Percentiles rank a stretch among this genome's conserved stretches.
phyloP scores from a whole-genome alignment of 345 rosid species.

The Murraya paniculata region DNA sequence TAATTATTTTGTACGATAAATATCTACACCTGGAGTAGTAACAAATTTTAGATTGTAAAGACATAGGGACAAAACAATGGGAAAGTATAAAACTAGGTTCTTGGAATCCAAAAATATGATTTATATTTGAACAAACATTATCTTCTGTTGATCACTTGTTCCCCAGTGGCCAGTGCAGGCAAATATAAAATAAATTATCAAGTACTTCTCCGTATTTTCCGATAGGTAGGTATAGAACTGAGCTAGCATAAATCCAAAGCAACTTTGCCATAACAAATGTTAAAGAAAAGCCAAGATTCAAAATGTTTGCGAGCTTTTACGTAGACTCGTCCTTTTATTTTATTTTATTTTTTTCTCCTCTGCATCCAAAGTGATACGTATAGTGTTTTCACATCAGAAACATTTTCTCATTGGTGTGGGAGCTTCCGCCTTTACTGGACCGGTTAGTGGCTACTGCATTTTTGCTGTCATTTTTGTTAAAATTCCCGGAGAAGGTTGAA shows the following conservation, averaged over 20 bases:
- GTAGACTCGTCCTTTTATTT: too few relatives aligned
- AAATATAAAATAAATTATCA: neutral
- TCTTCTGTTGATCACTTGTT: neutral
- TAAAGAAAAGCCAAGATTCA: slow-evolving; percentile 5
- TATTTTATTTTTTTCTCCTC: too few relatives aligned
- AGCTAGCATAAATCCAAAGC: neutral
- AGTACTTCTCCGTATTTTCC: too few relatives aligned
- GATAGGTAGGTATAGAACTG: too few relatives aligned
- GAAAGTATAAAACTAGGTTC: neutral
- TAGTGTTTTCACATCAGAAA: neutral
- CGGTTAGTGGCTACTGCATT: neutral
- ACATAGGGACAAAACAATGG: neutral
- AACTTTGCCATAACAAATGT: neutral
- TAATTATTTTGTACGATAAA: too few relatives aligned
- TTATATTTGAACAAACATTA: neutral
- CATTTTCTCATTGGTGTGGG: neutral
- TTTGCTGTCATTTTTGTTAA: neutral
- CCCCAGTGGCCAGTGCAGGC: neutral
- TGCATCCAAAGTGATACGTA: neutral
- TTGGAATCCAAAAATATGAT: neutral
- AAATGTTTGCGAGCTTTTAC: slow-evolving; percentile 1
- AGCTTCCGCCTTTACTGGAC: neutral
- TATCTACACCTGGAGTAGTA: too few relatives aligned
- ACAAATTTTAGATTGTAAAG: too few relatives aligned
- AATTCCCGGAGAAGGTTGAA: neutral